Percentiles rank a stretch among this genome's conserved stretches.
phyloP scores from a whole-genome alignment of 2,329 filamentous ascomycete genomes.

The Neopestalotiopsis rosae region DNA sequence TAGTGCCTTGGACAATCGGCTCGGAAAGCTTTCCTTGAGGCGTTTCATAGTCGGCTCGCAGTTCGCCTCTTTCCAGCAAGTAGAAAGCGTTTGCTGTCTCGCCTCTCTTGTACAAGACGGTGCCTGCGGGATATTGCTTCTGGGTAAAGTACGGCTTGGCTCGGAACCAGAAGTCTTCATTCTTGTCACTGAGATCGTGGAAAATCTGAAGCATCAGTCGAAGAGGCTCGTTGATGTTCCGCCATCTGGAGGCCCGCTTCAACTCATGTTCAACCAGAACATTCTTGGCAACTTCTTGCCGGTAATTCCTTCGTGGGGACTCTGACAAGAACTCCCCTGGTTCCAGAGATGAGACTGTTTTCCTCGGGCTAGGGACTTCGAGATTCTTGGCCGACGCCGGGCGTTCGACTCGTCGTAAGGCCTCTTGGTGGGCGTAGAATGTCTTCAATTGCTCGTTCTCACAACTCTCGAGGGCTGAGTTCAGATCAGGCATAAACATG shows the following conservation, averaged over 20 bases:
- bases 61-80: slow-evolving; percentile 84
- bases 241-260: slow-evolving; percentile 71
- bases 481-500: slow-evolving; percentile 84
- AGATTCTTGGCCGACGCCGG: slow-evolving; percentile 49
- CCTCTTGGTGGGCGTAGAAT: slow-evolving; percentile 74
- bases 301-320: slow-evolving; percentile 80
- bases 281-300: slow-evolving; percentile 78
- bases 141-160: slow-evolving; percentile 77
- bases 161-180: slow-evolving; percentile 95
- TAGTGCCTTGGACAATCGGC: slow-evolving; percentile 91
- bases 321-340: slow-evolving; percentile 57
- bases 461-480: slow-evolving; percentile 90
- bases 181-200: slow-evolving; percentile 81
- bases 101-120: slow-evolving; percentile 78
- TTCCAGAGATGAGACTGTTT: slow-evolving; percentile 37
- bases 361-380: slow-evolving; percentile 51
- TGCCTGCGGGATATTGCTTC: slow-evolving; percentile 70
- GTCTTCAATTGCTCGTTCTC: slow-evolving; percentile 92
- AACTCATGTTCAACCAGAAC: slow-evolving; percentile 73
- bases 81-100: slow-evolving; percentile 86
- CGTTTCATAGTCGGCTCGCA: slow-evolving; percentile 88
- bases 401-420: slow-evolving; percentile 51
- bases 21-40: slow-evolving; percentile 90
- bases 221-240: slow-evolving; percentile 86
- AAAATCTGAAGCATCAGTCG: slow-evolving; percentile 96